Evolutionary conservation across 495 filamentous ascomycete species (phyloP), one percentile per base, ranked within the genome.

Genomic region (Saxophila tyrrhenica): DNA sequence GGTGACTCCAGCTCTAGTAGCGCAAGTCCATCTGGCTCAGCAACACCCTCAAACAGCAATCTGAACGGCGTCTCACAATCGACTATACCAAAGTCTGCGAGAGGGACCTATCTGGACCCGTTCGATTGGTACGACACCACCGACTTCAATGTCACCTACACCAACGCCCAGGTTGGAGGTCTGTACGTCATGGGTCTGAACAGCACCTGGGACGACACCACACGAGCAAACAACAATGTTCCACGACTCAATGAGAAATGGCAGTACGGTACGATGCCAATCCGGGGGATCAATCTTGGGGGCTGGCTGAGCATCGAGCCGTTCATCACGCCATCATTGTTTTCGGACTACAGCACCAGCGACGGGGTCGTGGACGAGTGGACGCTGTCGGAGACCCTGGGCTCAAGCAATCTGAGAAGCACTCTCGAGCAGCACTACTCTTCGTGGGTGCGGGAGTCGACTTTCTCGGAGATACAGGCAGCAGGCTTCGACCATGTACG

Each of bases 401-500:
- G 88, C 0, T 65, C 77, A 7, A 62, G 63, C 0, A 75, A 76
- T 17, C 77, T 82, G 15, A 76, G 77, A 15, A 65, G 70, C 8
- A 84, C 74, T 0, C 73, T 97, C 9, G 94, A 99, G 62, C 78
- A 85, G 61, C 94, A 99, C 68, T 97, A 99, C 66, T 80, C 90
- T 2, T 78, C 77, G 3, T 97, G 95, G 65, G 80, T 95, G 22
- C 86, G 77, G 0, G 86, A 92, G 62, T 71, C 83, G 48, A 89
- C 87, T 22, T 94, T 97, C 65, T 73, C 73, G 21, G 84, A 90
- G 25, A 97, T 99, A 55, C 76, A 76, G 29, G 82, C 82, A 22
- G 94, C 94, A 1, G 94, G 92, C 0, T 81, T 99, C 13, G 94
- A 99, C 67, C 92, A 99, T 67, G 85, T 99, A 10, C 85, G 94